Evolutionary conservation across 1,284 basidiomycete genomes (phyloP).

Genomic region (Ceratobasidium sp.): DNA sequence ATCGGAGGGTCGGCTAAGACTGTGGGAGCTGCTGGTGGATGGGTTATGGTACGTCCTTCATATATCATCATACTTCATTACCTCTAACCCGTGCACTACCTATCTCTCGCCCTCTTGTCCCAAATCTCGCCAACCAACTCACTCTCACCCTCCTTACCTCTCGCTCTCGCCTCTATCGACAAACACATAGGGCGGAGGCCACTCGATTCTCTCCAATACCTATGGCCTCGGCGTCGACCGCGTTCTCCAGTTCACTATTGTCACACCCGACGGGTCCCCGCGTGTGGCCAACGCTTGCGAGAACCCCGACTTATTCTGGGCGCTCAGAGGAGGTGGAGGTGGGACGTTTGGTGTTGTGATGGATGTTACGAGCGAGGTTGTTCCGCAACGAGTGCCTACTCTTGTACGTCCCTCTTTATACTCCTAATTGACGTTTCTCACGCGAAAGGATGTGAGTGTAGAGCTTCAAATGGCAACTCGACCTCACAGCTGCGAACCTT

Average conservation of each 20-base stretch:
- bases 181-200: constrained; percentile 53
- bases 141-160: no score
- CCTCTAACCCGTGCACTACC: not conserved
- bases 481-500: not conserved
- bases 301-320: constrained; percentile 49
- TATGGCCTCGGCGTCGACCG: constrained; percentile 40
- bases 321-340: constrained; percentile 41
- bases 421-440: not conserved
- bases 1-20: constrained; percentile 41
- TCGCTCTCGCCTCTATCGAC: no score
- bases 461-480: not conserved
- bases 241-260: constrained; percentile 33
- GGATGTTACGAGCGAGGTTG: constrained; percentile 26
- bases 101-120: not conserved
- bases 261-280: constrained; percentile 31
- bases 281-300: constrained; percentile 45
- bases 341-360: constrained; percentile 42
- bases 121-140: no score
- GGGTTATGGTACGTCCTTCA: constrained; percentile 20
- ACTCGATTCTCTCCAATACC: constrained; percentile 20
- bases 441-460: not conserved
- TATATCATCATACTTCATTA: not conserved
- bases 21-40: constrained; percentile 33
- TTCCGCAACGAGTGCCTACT: not conserved
- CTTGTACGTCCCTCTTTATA: not conserved